These are phyloP conservation scores for Crucihimalaya himalaica DNA, from an alignment of 345 rosid species.

Conservation along the genomic window DNA sequence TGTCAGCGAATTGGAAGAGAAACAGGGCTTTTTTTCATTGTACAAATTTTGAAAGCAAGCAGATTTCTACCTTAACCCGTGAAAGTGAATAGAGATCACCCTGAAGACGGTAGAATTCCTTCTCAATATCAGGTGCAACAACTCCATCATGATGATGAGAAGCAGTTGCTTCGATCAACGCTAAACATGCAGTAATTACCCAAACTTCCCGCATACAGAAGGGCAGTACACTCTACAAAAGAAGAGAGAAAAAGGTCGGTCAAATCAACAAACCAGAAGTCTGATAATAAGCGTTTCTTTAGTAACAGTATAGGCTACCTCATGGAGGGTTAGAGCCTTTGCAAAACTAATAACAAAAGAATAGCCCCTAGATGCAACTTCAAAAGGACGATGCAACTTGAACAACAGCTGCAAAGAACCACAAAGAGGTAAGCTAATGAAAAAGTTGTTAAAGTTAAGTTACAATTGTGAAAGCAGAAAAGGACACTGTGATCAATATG, in stretches of 20 bases:
- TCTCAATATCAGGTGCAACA: slow-evolving; percentile 74
- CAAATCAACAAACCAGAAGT: slow-evolving; percentile 31
- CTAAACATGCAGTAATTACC: slow-evolving; percentile 90
- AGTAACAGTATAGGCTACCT: slow-evolving; percentile 53
- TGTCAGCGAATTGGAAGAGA: slow-evolving; percentile 5
- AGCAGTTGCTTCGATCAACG: slow-evolving; percentile 67
- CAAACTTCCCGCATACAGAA: slow-evolving; percentile 93
- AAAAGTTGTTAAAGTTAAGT: slow-evolving; percentile 16
- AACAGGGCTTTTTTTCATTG: slow-evolving; percentile 18
- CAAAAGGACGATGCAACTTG: slow-evolving; percentile 89
- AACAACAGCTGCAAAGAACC: slow-evolving; percentile 69
- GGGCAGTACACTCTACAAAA: slow-evolving; percentile 57
- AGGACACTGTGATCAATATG: slow-evolving; percentile 22
- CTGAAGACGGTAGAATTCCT: slow-evolving; percentile 86
- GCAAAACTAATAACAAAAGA: slow-evolving; percentile 83
- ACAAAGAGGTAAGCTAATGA: slow-evolving; percentile 14
- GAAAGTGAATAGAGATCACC: slow-evolving; percentile 96
- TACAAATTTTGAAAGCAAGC: slow-evolving; percentile 8
- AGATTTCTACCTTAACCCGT: slow-evolving; percentile 72
- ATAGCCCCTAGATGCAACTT: slow-evolving; percentile 92
- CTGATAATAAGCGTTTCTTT: slow-evolving; percentile 7
- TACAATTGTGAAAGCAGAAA: slow-evolving; percentile 31
- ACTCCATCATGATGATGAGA: slow-evolving; percentile 67
- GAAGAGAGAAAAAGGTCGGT: slow-evolving; percentile 18
- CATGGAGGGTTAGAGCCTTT: slow-evolving; percentile 65